These are phyloP conservation scores for Cladosporium cucumerinum DNA, from an alignment of 2,329 filamentous ascomycete genomes.

Conservation along the genomic window DNA sequence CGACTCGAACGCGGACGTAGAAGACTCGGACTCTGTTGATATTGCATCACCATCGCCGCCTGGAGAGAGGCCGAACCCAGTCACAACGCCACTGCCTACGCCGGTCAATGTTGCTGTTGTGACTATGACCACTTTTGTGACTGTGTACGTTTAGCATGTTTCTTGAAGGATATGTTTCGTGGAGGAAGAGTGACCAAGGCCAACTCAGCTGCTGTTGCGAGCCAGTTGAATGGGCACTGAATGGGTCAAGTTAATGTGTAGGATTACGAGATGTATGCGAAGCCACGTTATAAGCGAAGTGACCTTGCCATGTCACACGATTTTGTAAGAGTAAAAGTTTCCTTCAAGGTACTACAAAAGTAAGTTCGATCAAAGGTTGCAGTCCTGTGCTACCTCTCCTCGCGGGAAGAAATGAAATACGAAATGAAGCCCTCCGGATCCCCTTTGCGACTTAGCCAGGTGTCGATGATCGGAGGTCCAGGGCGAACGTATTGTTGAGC, in stretches of 20 bases:
- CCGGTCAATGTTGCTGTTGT: neutral
- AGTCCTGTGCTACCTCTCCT: neutral
- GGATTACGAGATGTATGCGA: neutral
- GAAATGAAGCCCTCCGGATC: neutral
- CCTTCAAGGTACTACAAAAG: neutral
- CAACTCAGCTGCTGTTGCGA: neutral
- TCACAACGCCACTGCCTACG: neutral
- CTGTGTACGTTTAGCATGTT: conserved; percentile 1
- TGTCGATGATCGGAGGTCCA: neutral
- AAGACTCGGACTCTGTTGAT: neutral
- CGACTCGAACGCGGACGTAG: neutral
- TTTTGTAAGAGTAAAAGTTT: neutral
- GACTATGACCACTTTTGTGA: conserved; percentile 16
- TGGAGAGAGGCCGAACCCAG: neutral
- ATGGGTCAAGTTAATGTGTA: neutral
- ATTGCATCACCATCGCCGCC: neutral
- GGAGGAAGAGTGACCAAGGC: too few relatives aligned
- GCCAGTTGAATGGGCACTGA: neutral
- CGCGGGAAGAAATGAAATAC: neutral
- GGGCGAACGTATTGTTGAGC: neutral
- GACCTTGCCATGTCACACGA: neutral
- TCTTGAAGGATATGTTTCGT: neutral
- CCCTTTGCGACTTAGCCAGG: neutral
- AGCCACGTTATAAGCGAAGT: neutral
- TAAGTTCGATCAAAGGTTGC: neutral